A percentile compares a stretch with the other conserved stretches of the same genome.
phyloP scores from a whole-genome alignment of 1,139 yeast genomes.

The Suhomyces maxii region DNA sequence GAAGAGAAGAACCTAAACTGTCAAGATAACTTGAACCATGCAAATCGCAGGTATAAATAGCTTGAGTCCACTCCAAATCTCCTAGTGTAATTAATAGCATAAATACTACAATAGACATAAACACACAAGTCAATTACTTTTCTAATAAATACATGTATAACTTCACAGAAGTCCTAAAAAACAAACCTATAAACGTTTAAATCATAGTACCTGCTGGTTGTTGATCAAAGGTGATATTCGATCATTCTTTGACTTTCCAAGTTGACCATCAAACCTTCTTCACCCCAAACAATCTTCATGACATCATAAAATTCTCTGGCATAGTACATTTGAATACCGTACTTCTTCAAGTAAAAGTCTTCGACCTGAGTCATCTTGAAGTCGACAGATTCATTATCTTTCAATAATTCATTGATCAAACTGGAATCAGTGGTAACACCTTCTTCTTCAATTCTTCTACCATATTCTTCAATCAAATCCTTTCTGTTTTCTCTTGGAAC shows the following conservation, averaged over 20 bases:
- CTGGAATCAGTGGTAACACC: constrained; percentile 15
- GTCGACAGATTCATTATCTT: constrained; percentile 33
- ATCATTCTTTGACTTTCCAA: constrained; percentile 32
- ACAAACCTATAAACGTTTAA: not conserved
- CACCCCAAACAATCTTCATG: constrained; percentile 65
- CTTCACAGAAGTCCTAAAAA: not conserved
- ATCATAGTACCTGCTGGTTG: not conserved
- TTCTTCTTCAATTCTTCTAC: constrained; percentile 37
- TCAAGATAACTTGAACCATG: no score
- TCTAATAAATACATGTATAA: not conserved
- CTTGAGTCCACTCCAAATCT: not conserved
- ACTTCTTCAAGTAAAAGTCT: constrained; percentile 45
- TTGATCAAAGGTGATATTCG: constrained; percentile 39
- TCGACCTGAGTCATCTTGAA: constrained; percentile 47
- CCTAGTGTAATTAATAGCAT: no score
- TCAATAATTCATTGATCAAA: constrained; percentile 34
- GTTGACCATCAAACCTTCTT: constrained; percentile 31
- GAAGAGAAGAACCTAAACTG: constrained; percentile 16
- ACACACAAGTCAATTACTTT: not conserved
- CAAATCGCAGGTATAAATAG: not conserved
- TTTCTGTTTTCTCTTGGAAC: constrained; percentile 70
- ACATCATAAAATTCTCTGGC: constrained; percentile 83
- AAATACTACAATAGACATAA: not conserved
- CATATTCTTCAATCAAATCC: constrained; percentile 65
- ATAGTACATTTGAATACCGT: constrained; percentile 59